Percentiles rank a stretch among this genome's conserved stretches.
phyloP scores from a whole-genome alignment of 495 filamentous ascomycete genomes.

The Penicillium argentinense region DNA sequence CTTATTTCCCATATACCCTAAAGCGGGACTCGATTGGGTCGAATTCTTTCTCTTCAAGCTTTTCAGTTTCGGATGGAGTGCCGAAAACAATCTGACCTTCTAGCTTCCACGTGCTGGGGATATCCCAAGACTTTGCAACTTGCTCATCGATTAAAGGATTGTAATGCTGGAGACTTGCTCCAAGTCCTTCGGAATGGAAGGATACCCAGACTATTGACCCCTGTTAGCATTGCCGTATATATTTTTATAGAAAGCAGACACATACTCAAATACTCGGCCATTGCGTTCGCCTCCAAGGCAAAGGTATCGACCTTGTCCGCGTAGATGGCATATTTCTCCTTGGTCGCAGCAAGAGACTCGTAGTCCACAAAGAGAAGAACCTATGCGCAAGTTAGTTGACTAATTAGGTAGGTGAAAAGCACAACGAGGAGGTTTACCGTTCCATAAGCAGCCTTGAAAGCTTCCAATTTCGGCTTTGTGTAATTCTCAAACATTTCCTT shows the following conservation, averaged over 20 bases:
- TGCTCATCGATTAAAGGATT: slow-evolving; percentile 1
- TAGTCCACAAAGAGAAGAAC: slow-evolving; percentile 52
- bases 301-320: slow-evolving; percentile 44
- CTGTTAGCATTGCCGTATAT: no score
- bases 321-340: slow-evolving; percentile 41
- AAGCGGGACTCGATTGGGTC: background rate
- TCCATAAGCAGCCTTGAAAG: slow-evolving; percentile 42
- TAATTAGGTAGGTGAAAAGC: background rate
- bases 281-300: slow-evolving; percentile 50
- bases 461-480: slow-evolving; percentile 39
- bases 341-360: slow-evolving; percentile 31
- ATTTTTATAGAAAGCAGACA: no score
- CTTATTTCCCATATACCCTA: background rate
- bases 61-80: background rate
- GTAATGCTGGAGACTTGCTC: background rate
- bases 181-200: background rate
- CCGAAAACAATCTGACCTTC: background rate
- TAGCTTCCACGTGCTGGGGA: background rate
- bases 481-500: slow-evolving; percentile 41
- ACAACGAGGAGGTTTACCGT: slow-evolving; percentile 32
- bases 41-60: background rate
- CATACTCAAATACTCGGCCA: slow-evolving; percentile 50
- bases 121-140: background rate
- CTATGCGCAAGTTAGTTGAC: slow-evolving; percentile 18
- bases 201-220: background rate